Percentiles rank a stretch among this genome's conserved stretches.
These are phyloP conservation scores for Cytospora chrysosperma DNA, from an alignment of 2,329 filamentous ascomycete genomes.

Conservation along the genomic window DNA sequence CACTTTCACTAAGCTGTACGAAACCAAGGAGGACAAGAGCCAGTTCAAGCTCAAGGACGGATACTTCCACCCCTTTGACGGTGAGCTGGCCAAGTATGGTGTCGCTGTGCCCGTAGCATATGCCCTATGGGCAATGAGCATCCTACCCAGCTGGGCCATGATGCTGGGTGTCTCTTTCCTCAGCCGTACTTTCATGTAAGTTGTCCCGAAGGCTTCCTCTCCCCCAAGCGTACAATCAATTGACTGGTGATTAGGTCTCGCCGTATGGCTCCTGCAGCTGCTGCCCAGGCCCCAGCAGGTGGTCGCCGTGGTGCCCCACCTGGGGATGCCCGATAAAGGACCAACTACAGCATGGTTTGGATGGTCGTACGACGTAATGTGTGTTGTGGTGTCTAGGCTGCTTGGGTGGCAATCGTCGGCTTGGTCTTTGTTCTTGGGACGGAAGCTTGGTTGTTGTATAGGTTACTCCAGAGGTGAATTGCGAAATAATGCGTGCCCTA, in stretches of 20 bases:
- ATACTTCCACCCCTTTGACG: conserved; percentile 75
- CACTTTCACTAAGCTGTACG: conserved; percentile 60
- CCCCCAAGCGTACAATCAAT: conserved; percentile 24
- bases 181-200: conserved; percentile 75
- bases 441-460: conserved; percentile 4
- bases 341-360: background rate
- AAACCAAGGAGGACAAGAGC: conserved; percentile 48
- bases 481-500: conserved; percentile 6
- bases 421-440: conserved; percentile 14
- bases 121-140: conserved; percentile 62
- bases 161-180: conserved; percentile 75
- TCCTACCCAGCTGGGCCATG: conserved; percentile 72
- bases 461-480: conserved; percentile 2
- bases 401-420: conserved; percentile 1
- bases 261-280: conserved; percentile 14
- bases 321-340: conserved; percentile 29
- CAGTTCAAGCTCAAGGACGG: conserved; percentile 53
- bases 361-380: conserved; percentile 12
- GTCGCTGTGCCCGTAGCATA: conserved; percentile 66
- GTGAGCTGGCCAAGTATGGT: conserved; percentile 60
- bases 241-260: conserved; percentile 28
- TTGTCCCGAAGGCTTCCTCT: conserved; percentile 25
- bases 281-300: conserved; percentile 23
- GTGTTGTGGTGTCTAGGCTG: conserved; percentile 10
- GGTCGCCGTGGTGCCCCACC: conserved; percentile 30